Conservation (phyloP, 257 asterid species). For the Thymus quinquecostatus region DNA sequence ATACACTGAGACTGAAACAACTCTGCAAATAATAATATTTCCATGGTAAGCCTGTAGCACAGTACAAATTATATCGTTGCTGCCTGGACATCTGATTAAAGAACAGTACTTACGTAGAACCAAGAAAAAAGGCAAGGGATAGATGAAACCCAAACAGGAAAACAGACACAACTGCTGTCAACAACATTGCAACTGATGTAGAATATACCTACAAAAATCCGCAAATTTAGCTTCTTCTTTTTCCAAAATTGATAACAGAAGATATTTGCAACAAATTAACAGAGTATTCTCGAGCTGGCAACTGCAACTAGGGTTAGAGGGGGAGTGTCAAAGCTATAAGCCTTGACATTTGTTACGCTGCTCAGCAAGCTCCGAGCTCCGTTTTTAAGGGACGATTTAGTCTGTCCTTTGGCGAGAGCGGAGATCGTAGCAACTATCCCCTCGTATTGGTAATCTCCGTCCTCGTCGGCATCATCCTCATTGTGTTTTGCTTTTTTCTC, state of each 20-base stretch:
- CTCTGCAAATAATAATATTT: slow-evolving; percentile 59
- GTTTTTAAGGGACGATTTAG: too few species aligned
- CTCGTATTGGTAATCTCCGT: too few species aligned
- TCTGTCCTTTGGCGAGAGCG: too few species aligned
- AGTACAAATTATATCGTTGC: background rate
- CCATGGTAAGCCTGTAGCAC: slow-evolving; percentile 15
- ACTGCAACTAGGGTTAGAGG: background rate
- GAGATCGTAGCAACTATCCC: too few species aligned
- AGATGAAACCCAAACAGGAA: slow-evolving; percentile 86
- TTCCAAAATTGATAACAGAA: slow-evolving; percentile 5
- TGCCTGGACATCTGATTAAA: slow-evolving; percentile 20
- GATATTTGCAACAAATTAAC: slow-evolving; percentile 13
- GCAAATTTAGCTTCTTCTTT: slow-evolving; percentile 5
- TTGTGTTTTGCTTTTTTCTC: too few species aligned
- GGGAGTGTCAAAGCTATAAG: background rate
- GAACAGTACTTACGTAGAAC: slow-evolving; percentile 77
- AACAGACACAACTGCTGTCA: slow-evolving; percentile 93
- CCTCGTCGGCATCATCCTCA: too few species aligned
- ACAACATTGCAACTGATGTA: slow-evolving; percentile 97
- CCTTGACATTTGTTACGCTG: background rate
- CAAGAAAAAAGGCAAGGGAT: slow-evolving; percentile 97
- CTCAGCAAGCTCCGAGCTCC: too few species aligned
- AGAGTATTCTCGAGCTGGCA: slow-evolving; percentile 1
- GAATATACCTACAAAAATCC: slow-evolving; percentile 78
- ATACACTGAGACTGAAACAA: slow-evolving; percentile 82